Base-by-base conservation (phyloP, 352 stramenopile species). In the Phytopythium cucurbitacearum region DNA sequence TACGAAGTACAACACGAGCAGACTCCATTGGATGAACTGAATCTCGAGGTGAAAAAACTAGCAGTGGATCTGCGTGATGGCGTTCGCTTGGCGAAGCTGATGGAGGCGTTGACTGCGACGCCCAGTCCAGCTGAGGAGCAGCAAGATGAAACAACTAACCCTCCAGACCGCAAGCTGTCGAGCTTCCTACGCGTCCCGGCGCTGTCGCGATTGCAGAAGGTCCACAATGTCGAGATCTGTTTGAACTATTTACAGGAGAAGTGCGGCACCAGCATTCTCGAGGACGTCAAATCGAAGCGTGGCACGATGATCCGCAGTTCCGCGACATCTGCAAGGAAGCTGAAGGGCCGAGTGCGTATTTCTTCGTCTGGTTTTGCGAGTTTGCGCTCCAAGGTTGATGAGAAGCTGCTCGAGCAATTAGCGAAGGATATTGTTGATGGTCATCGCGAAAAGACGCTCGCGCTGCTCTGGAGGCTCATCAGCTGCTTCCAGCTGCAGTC, bases 1-100 rank as follows among this genome's bases (percentile, higher is more conserved):
- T 93, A 98, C 48, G 80, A 63, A 16, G 70, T 98, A 5, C 73
- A 51, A 15, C 95, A 98, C 60, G 65, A 93, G 35, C 97, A 99
- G 70, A 85, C 80, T 7, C 71, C 89, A 1, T 59, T 99, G 38
- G 95, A 99, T 59, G 97, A 99, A 65, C 85, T 98, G 42, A 80
- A 98, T 60, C 89, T 98, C 41, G 68, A 81, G 50, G 78, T 99
- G 37, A 80, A 62, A 5, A 98, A 97, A 63, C 63, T 99, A 7
- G 87, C 94, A 3, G 76, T 87, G 0, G 97, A 99, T 77, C 63
- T 99, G 41, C 89, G 97, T n/a, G 97, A 99, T 76, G 97, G 97
- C 15, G 78, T 98, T 21, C 71, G 94, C 15, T 68, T 99, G 4
- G 85, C 88, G 0, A 95, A 96, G 53, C 73, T 98, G 32, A 80